Evolutionary conservation across 805 yeast genomes (phyloP).

Genomic region (Yamadazyma nakazawae): DNA sequence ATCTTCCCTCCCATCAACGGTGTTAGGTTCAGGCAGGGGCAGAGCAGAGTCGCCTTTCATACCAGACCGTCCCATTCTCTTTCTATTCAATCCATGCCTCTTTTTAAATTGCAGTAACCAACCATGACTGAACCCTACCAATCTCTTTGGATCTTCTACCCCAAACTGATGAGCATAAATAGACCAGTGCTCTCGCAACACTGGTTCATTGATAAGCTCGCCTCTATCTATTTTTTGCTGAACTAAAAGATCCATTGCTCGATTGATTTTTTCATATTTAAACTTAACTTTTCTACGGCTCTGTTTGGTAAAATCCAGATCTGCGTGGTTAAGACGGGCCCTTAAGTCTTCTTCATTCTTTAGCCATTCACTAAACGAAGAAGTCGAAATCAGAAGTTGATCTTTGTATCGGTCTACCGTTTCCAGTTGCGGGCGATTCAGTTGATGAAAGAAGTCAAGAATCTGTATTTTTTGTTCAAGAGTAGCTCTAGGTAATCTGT

Average conservation of each 20-base stretch:
- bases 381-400: conserved; percentile 53
- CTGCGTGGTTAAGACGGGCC: conserved; percentile 38
- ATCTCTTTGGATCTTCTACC: conserved; percentile 57
- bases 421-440: conserved; percentile 53
- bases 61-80: conserved; percentile 19
- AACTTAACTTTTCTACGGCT: conserved; percentile 47
- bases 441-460: conserved; percentile 47
- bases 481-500: conserved; percentile 47
- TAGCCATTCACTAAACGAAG: conserved; percentile 60
- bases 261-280: conserved; percentile 56
- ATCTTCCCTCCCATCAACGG: background rate
- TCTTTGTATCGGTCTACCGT: conserved; percentile 52
- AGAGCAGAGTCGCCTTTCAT: background rate
- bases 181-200: conserved; percentile 55
- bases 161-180: conserved; percentile 53
- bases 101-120: conserved; percentile 62
- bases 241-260: conserved; percentile 56
- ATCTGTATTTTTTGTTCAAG: conserved; percentile 58
- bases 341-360: conserved; percentile 51
- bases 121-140: conserved; percentile 56
- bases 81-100: conserved; percentile 47
- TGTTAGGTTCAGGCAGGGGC: background rate
- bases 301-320: conserved; percentile 27
- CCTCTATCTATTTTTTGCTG: conserved; percentile 40
- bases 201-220: conserved; percentile 52